Evolutionary conservation across 352 stramenopile species (phyloP).

Genomic region (Phytophthora multivora): DNA sequence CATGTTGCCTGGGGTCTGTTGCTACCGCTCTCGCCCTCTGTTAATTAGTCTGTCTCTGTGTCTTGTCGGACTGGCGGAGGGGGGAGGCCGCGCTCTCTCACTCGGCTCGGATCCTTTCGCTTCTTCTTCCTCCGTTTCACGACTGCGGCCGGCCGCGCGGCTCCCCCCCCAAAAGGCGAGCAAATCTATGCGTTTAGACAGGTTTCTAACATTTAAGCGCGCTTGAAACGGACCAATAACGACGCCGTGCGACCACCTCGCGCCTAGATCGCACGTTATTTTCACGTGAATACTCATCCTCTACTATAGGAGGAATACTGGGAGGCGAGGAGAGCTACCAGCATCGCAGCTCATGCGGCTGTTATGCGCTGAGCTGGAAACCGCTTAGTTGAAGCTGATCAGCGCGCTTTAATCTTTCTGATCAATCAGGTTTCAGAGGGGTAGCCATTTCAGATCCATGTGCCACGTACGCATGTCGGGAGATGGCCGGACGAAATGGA

Average conservation of each 20-base stretch:
- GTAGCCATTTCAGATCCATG: conserved; percentile 19
- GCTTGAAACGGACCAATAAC: conserved; percentile 23
- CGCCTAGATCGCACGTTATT: background rate
- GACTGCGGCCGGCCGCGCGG: conserved; percentile 52
- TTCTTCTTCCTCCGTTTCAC: conserved; percentile 75
- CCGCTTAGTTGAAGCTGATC: conserved; percentile 25
- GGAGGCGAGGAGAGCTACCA: background rate
- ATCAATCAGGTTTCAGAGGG: conserved; percentile 18
- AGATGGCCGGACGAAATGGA: conserved; percentile 6
- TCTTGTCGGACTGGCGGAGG: conserved; percentile 31
- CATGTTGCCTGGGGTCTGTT: conserved; percentile 43
- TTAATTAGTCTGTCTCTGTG: conserved; percentile 16
- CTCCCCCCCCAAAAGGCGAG: conserved; percentile 19
- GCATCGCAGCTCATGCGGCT: background rate
- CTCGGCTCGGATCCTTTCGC: conserved; percentile 36
- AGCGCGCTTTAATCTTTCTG: conserved; percentile 35
- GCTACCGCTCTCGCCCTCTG: conserved; percentile 10
- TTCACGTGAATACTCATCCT: background rate
- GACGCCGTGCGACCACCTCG: background rate
- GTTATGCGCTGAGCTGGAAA: background rate
- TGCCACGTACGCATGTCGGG: conserved; percentile 17
- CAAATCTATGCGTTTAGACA: conserved; percentile 28
- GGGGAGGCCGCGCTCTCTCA: conserved; percentile 22
- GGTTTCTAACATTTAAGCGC: conserved; percentile 25
- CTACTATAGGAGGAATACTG: background rate